A percentile compares a stretch with the other conserved stretches of the same genome.
These are phyloP conservation scores for Yamadazyma phyllophila DNA, from an alignment of 805 yeast genomes.

Conservation along the genomic window DNA sequence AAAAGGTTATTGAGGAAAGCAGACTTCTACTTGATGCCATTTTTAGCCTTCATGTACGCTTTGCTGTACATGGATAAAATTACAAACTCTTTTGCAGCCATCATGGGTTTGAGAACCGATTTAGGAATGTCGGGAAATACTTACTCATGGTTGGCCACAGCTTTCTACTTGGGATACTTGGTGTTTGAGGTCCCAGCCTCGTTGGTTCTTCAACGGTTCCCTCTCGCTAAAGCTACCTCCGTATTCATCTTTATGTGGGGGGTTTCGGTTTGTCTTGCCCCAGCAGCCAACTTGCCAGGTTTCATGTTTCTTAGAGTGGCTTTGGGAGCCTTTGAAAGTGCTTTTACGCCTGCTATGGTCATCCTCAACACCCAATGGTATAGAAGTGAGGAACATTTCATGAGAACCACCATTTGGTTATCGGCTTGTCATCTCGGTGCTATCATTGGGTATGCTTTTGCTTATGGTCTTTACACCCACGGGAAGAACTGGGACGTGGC, in stretches of 20 bases:
- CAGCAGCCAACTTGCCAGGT: constrained; percentile 45
- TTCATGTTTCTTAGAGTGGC: constrained; percentile 35
- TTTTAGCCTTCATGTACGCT: constrained; percentile 21
- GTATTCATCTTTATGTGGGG: constrained; percentile 60
- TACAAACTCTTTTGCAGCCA: constrained; percentile 34
- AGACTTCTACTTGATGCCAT: constrained; percentile 23
- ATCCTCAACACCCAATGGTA: constrained; percentile 34
- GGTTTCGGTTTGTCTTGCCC: constrained; percentile 46
- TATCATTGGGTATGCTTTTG: constrained; percentile 44
- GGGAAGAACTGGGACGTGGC: constrained; percentile 36
- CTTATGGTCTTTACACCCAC: constrained; percentile 50
- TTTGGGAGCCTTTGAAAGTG: constrained; percentile 38
- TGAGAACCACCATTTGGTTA: constrained; percentile 34
- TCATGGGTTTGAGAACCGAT: constrained; percentile 36
- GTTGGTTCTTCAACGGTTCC: constrained; percentile 50
- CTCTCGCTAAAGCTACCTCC: constrained; percentile 51
- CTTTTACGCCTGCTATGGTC: constrained; percentile 38
- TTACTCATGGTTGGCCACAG: constrained; percentile 36
- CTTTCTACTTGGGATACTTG: constrained; percentile 56
- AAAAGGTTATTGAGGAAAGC: constrained; percentile 17
- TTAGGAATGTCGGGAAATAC: constrained; percentile 34
- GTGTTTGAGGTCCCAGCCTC: constrained; percentile 51
- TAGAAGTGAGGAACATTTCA: constrained; percentile 29
- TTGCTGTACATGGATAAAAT: constrained; percentile 34
- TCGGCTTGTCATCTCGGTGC: constrained; percentile 30